Percentiles rank a stretch among this genome's conserved stretches.
phyloP scores from a whole-genome alignment of 2,329 filamentous ascomycete genomes.

The Sarocladium kiliense region DNA sequence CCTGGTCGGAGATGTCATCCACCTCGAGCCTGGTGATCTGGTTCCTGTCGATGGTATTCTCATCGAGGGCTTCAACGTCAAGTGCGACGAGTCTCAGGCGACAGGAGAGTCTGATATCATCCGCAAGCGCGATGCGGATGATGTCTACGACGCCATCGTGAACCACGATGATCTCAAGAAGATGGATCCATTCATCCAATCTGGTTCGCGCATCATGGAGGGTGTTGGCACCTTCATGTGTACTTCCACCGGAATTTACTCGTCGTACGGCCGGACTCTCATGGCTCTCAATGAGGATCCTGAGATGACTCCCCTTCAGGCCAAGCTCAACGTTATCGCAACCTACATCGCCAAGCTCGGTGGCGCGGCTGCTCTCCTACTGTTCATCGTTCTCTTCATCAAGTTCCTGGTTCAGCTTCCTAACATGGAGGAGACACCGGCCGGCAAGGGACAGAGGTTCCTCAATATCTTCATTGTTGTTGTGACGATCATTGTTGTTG shows the following conservation, averaged over 20 bases:
- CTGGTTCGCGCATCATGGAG: conserved; percentile 72
- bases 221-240: conserved; percentile 71
- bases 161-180: conserved; percentile 62
- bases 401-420: conserved; percentile 70
- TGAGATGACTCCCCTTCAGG: conserved; percentile 71
- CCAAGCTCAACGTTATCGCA: conserved; percentile 69
- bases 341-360: conserved; percentile 75
- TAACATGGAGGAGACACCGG: conserved; percentile 46
- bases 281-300: conserved; percentile 69
- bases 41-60: conserved; percentile 70
- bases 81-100: conserved; percentile 72
- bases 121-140: conserved; percentile 61
- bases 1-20: conserved; percentile 64
- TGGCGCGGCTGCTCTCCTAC: conserved; percentile 68
- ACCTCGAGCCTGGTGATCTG: conserved; percentile 71
- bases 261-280: conserved; percentile 70
- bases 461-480: conserved; percentile 73
- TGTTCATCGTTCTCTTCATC: conserved; percentile 84
- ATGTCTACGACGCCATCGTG: conserved; percentile 66
- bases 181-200: conserved; percentile 81
- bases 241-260: conserved; percentile 68
- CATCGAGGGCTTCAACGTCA: conserved; percentile 67
- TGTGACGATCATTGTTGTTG: conserved; percentile 75
- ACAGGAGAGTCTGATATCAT: conserved; percentile 77
- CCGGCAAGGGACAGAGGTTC: conserved; percentile 73